Evolutionary conservation across 2,329 filamentous ascomycete genomes (phyloP).

Genomic region (Aulographum hederae): DNA sequence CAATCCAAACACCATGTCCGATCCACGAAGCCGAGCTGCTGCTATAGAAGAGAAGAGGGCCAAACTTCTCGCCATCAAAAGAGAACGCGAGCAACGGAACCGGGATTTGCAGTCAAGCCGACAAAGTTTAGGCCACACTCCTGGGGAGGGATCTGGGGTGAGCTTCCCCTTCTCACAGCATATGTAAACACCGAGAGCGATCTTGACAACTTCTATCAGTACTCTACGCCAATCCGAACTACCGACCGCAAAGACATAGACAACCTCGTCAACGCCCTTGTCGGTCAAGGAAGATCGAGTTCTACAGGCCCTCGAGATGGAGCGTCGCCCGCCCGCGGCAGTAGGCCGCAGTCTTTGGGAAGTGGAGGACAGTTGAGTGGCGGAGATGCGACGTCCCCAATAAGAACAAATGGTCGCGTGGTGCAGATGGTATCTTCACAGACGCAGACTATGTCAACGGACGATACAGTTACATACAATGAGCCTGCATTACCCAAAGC

Average conservation of each 20-base stretch:
- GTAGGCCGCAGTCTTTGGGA: constrained; percentile 71
- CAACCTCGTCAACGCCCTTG: constrained; percentile 63
- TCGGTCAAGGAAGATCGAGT: constrained; percentile 57
- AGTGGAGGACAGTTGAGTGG: constrained; percentile 68
- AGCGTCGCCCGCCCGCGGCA: constrained; percentile 32
- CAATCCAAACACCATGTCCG: too few species aligned
- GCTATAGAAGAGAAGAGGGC: too few species aligned
- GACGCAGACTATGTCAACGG: too few species aligned
- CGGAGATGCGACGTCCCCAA: constrained; percentile 26
- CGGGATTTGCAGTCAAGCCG: constrained; percentile 55
- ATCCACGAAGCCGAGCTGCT: too few species aligned
- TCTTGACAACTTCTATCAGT: too few species aligned
- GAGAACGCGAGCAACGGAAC: constrained; percentile 69
- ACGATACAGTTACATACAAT: too few species aligned
- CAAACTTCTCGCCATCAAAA: constrained; percentile 89
- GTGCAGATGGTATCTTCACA: too few species aligned
- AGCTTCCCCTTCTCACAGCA: too few species aligned
- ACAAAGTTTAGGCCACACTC: too few species aligned
- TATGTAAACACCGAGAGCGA: too few species aligned
- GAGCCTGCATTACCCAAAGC: constrained; percentile 47
- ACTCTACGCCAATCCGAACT: constrained; percentile 50
- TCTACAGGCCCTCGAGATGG: constrained; percentile 40
- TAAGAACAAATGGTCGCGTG: too few species aligned
- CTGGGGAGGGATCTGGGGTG: too few species aligned
- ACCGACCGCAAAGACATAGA: constrained; percentile 65